Evolutionary conservation across 2,329 filamentous ascomycete genomes (phyloP), one percentile per base, ranked within the genome.

Genomic region (Aspergillus ustus): DNA sequence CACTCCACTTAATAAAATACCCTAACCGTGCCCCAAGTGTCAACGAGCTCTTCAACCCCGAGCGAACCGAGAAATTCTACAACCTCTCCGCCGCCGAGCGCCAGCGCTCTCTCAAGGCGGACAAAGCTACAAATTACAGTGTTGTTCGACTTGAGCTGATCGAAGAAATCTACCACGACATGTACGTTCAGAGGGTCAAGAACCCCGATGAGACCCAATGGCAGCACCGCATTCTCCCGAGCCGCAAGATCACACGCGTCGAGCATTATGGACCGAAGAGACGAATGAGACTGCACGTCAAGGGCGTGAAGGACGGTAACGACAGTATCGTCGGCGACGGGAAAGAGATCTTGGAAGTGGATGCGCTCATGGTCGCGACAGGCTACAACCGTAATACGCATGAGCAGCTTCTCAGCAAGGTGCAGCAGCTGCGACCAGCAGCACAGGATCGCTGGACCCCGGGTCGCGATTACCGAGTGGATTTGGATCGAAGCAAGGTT

Each of bases 31-130:
- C 17, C 3, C 20, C 34, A 93, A 25, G 91, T 71, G 93, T 98
- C 70, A 98, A 98, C 77, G 93, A 95, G 72, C 91, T 98, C 73
- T 98, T 98, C 83, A 93, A 98, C 80, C 94, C 94, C 1, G 88
- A 90, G 37, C 90, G 89, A 62, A 88, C 96, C 31, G 91, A 96
- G 74, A 83, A 83, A 49, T 86, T 96, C 68, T 97, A 88, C 80
- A 81, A 85, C 52, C 87, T 89, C 67, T 82, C 89, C 0, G 79
- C 88, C 1, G 81, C 83, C 49, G 82, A 88, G 63, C 90, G 93
- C 52, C 80, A 84, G 34, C 78, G 80, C 15, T 81, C 82, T 28
- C 81, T 97, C 55, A 79, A 83, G 17, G 87, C 88, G 56, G 91
- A 96, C 68, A 89, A 90, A 62, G 88, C 88, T 31, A 98, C 94